Evolutionary conservation across 306 rosid genomes (phyloP).

Genomic region (Cicer cuneatum): DNA sequence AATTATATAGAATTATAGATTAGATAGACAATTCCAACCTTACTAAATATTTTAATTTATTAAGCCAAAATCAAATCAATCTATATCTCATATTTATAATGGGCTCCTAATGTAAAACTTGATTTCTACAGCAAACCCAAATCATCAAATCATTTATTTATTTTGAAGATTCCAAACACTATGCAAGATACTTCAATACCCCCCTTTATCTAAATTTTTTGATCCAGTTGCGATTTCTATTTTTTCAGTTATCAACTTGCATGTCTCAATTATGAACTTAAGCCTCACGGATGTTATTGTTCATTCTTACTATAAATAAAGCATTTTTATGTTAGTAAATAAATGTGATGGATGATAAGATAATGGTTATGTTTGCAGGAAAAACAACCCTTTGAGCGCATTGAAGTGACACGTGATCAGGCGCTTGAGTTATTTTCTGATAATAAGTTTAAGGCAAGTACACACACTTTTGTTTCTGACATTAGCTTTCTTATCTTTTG

Average conservation of each 20-base stretch:
- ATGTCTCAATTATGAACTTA: constrained; percentile 18
- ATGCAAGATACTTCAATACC: constrained; percentile 9
- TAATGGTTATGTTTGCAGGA: constrained; percentile 56
- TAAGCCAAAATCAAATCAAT: neutral
- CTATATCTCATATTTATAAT: constrained; percentile 1
- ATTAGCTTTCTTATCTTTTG: constrained; percentile 4
- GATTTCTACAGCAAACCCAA: neutral
- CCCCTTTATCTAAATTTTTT: constrained; percentile 3
- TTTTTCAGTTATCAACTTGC: neutral
- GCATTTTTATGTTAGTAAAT: constrained; percentile 25
- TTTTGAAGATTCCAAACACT: neutral
- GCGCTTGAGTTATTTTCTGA: constrained; percentile 89
- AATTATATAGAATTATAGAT: neutral
- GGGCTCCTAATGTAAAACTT: neutral
- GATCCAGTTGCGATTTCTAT: constrained; percentile 13
- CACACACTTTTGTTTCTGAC: constrained; percentile 27
- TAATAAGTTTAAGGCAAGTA: constrained; percentile 82
- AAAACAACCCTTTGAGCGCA: constrained; percentile 91
- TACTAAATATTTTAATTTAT: neutral
- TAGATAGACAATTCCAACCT: neutral
- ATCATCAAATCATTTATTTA: constrained; percentile 2
- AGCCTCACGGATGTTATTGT: constrained; percentile 3
- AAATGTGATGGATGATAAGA: constrained; percentile 14
- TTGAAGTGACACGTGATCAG: constrained; percentile 87
- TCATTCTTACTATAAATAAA: neutral